Percentiles rank a stretch among this genome's conserved stretches.
These are phyloP conservation scores for Calocera cornea DNA, from an alignment of 768 basidiomycete genomes.

Conservation along the genomic window DNA sequence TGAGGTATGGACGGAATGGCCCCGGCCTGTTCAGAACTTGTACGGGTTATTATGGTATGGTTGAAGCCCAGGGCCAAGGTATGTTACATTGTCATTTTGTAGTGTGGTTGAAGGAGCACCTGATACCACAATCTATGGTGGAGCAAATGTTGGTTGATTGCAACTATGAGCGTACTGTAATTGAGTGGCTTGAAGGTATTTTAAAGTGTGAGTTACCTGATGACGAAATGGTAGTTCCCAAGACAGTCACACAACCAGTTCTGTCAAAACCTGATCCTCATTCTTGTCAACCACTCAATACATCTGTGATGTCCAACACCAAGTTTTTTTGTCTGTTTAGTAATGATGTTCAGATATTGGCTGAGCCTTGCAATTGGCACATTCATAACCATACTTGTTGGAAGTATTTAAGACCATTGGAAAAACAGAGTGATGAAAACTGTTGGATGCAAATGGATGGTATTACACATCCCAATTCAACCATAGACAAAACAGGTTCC, in stretches of 20 bases:
- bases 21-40: constrained; percentile 26
- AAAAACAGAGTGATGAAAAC: not conserved
- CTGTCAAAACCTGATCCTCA: not conserved
- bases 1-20: constrained; percentile 18
- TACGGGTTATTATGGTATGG: constrained; percentile 30
- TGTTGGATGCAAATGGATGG: not conserved
- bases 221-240: not conserved
- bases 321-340: not conserved
- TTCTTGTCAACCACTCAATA: not conserved
- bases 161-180: constrained; percentile 15
- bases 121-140: constrained; percentile 24
- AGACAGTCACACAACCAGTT: not conserved
- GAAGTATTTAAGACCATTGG: not conserved
- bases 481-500: not conserved
- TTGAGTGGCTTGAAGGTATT: constrained; percentile 20
- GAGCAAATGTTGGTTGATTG: constrained; percentile 11
- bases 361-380: constrained; percentile 23
- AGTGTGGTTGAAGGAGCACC: constrained; percentile 28
- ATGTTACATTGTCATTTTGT: constrained; percentile 32
- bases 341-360: constrained; percentile 22
- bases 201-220: constrained; percentile 14
- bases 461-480: not conserved
- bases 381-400: not conserved
- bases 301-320: not conserved
- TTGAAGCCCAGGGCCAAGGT: constrained; percentile 30